These are phyloP conservation scores for Labyrinthula sp. DNA, from an alignment of 352 stramenopile genomes.

Conservation along the genomic window DNA sequence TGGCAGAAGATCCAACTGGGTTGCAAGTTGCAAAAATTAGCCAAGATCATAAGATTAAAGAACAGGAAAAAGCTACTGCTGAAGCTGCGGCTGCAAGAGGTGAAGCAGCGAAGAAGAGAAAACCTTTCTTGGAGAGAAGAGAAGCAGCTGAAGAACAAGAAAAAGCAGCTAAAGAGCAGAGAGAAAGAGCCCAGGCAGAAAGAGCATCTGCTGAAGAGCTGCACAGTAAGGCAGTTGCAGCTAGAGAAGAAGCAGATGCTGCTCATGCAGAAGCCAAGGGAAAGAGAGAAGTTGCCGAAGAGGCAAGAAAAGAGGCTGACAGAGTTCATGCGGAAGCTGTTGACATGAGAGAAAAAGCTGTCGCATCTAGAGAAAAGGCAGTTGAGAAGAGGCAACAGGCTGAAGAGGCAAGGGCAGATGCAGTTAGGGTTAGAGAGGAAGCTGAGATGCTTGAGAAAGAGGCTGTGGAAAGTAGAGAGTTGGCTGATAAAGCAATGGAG, in stretches of 20 bases:
- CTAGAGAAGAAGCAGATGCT: constrained; percentile 9
- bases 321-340: constrained; percentile 1
- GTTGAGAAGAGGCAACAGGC: constrained; percentile 1
- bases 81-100: neutral
- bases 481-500: constrained; percentile 3
- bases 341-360: constrained; percentile 5
- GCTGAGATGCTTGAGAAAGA: constrained; percentile 5
- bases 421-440: constrained; percentile 2
- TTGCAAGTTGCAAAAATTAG: neutral
- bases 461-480: too few relatives aligned
- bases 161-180: constrained; percentile 7
- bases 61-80: neutral
- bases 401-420: constrained; percentile 2
- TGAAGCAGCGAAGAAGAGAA: neutral
- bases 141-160: constrained; percentile 17
- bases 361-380: constrained; percentile 4
- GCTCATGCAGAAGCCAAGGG: constrained; percentile 8
- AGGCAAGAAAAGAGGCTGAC: constrained; percentile 9
- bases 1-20: neutral
- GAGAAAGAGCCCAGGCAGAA: constrained; percentile 8
- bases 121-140: neutral
- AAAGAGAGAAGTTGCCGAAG: constrained; percentile 4
- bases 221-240: constrained; percentile 9
- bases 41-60: neutral
- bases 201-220: constrained; percentile 1